A percentile compares a stretch with the other conserved stretches of the same genome.
Conservation (phyloP, 1,139 yeast genomes). For the Ogataea hybrid region DNA sequence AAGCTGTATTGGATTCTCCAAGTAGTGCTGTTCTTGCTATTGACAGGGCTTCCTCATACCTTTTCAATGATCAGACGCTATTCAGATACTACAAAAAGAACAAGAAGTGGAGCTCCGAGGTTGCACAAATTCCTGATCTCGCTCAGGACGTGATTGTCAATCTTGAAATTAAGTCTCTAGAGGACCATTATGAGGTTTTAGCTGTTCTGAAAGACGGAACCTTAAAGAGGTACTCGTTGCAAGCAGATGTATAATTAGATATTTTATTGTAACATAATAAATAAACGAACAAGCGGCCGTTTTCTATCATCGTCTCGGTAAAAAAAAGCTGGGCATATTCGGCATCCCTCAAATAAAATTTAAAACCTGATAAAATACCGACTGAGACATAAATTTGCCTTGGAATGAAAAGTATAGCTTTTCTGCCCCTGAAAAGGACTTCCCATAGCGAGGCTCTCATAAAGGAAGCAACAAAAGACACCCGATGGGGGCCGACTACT, state of each 20-base stretch:
- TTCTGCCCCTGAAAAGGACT: conserved; percentile 14
- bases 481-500: conserved; percentile 40
- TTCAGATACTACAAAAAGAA: conserved; percentile 46
- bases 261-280: background rate
- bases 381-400: background rate
- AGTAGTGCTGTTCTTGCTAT: conserved; percentile 30
- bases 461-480: conserved; percentile 38
- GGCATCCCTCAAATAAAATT: background rate
- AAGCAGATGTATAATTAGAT: conserved; percentile 1
- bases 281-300: background rate
- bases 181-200: conserved; percentile 3
- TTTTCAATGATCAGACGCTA: conserved; percentile 33
- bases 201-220: conserved; percentile 8
- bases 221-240: conserved; percentile 1
- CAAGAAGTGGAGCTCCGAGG: conserved; percentile 38
- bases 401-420: conserved; percentile 9
- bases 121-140: conserved; percentile 2
- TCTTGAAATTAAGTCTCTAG: background rate
- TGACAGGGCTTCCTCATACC: conserved; percentile 47
- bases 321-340: too few relatives aligned
- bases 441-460: conserved; percentile 19
- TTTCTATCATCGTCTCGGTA: background rate
- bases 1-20: conserved; percentile 7
- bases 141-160: background rate
- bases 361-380: background rate